Evolutionary conservation across 2,329 filamentous ascomycete species (phyloP).

Genomic region (Escovopsis sp.): DNA sequence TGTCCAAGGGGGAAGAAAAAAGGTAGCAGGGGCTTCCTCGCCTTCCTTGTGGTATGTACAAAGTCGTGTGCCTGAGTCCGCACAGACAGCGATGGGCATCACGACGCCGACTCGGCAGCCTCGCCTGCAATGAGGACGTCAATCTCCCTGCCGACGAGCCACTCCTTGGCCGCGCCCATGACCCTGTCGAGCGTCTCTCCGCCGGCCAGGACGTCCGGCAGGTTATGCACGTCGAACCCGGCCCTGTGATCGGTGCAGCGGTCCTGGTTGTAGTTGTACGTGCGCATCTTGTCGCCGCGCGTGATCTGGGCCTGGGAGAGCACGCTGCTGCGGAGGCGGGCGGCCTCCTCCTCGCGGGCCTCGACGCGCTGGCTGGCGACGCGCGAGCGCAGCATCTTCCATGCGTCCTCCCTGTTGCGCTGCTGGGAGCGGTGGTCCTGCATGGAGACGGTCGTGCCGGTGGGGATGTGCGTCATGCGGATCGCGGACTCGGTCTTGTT

Average conservation of each 20-base stretch:
- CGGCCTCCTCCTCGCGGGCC: slow-evolving; percentile 67
- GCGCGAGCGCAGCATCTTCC: slow-evolving; percentile 68
- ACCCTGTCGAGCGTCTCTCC: slow-evolving; percentile 55
- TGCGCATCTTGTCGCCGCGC: slow-evolving; percentile 83
- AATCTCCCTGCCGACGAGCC: slow-evolving; percentile 64
- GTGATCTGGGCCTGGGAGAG: slow-evolving; percentile 72
- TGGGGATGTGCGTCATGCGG: slow-evolving; percentile 79
- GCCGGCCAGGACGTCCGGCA: slow-evolving; percentile 68
- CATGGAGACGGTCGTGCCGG: slow-evolving; percentile 75
- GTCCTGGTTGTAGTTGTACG: slow-evolving; percentile 67
- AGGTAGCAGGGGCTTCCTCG: too few relatives aligned
- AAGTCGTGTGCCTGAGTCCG: too few relatives aligned
- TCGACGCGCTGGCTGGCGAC: slow-evolving; percentile 70
- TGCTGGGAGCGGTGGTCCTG: slow-evolving; percentile 87
- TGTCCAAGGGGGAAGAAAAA: too few relatives aligned
- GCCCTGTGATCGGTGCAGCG: slow-evolving; percentile 82
- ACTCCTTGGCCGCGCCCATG: slow-evolving; percentile 64
- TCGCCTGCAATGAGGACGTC: slow-evolving; percentile 54
- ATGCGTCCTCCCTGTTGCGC: slow-evolving; percentile 76
- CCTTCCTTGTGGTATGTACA: too few relatives aligned
- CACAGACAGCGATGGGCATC: too few relatives aligned
- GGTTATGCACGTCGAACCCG: slow-evolving; percentile 62
- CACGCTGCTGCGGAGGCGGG: slow-evolving; percentile 60
- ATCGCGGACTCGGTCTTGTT: slow-evolving; percentile 97
- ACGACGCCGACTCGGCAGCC: slow-evolving; percentile 13